Percentiles rank a stretch among this genome's conserved stretches.
Conservation (phyloP, 2,329 filamentous ascomycete species). For the Fusarium sp. region DNA sequence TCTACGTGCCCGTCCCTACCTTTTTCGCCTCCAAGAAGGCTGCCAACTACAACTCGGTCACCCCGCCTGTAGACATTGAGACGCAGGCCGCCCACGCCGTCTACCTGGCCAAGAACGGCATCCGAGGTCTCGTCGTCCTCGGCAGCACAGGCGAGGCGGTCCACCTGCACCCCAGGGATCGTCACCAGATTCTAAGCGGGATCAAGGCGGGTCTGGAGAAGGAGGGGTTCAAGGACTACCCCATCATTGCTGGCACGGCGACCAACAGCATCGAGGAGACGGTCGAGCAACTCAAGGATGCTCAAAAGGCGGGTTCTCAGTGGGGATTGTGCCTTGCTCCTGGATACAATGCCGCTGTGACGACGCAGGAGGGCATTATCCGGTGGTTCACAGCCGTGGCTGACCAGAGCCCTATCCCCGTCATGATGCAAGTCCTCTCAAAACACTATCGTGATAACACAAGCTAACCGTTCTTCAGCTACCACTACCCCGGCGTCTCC, state of each 20-base stretch:
- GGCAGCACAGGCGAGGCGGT: conserved; percentile 75
- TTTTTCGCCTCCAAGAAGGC: conserved; percentile 66
- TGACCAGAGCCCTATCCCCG: conserved; percentile 66
- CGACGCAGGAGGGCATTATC: conserved; percentile 66
- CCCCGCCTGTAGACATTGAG: conserved; percentile 66
- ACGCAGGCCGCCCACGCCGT: conserved; percentile 69
- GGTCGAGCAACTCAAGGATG: conserved; percentile 66
- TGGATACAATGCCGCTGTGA: conserved; percentile 69
- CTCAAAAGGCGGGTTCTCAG: conserved; percentile 67
- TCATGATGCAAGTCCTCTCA: conserved; percentile 63
- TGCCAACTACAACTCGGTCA: conserved; percentile 56
- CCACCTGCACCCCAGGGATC: conserved; percentile 69
- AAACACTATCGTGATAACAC: not conserved
- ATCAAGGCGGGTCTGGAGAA: conserved; percentile 66
- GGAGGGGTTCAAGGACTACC: conserved; percentile 68
- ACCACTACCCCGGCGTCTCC: conserved; percentile 75
- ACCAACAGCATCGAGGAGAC: conserved; percentile 73
- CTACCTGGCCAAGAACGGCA: conserved; percentile 70
- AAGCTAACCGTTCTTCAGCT: conserved; percentile 52
- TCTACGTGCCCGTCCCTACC: conserved; percentile 72
- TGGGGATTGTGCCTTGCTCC: conserved; percentile 71
- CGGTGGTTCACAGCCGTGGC: conserved; percentile 71
- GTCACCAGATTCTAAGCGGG: conserved; percentile 64
- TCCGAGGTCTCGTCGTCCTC: conserved; percentile 71
- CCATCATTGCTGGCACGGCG: conserved; percentile 71